A percentile compares a stretch with the other conserved stretches of the same genome.
Conservation (phyloP, 140 eudicot genomes). For the Senecio squalidus region DNA sequence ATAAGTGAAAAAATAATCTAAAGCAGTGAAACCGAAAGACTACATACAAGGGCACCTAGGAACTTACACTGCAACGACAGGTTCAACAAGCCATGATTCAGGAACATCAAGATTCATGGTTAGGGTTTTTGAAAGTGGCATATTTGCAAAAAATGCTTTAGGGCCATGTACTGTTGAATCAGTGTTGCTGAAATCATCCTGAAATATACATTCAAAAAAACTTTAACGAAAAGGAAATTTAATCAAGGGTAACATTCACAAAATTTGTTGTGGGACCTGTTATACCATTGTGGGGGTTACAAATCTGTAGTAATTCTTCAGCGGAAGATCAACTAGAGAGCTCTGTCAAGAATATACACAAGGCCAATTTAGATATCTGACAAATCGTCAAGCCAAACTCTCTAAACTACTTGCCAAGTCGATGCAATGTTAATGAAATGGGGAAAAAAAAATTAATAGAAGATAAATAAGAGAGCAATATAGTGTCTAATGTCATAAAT, state of each 20-base stretch:
- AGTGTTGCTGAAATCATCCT: slow-evolving; percentile 90
- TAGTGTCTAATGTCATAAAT: background rate
- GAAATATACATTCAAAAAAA: slow-evolving; percentile 26
- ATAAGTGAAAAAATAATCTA: background rate
- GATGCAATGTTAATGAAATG: background rate
- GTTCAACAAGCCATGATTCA: slow-evolving; percentile 98
- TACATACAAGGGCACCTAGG: background rate
- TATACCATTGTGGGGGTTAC: slow-evolving; percentile 82
- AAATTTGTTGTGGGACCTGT: background rate
- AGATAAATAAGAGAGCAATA: background rate
- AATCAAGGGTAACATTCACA: background rate
- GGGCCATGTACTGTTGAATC: slow-evolving; percentile 82
- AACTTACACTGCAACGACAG: slow-evolving; percentile 87
- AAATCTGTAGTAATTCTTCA: slow-evolving; percentile 94
- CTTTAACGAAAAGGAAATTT: slow-evolving; percentile 6
- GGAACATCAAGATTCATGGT: slow-evolving; percentile 99
- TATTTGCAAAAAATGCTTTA: slow-evolving; percentile 94
- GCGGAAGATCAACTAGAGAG: slow-evolving; percentile 90
- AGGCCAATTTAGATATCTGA: slow-evolving; percentile 2
- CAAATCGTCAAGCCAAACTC: background rate
- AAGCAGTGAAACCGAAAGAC: slow-evolving; percentile 10
- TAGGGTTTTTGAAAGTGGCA: slow-evolving; percentile 94
- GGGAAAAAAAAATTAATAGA: background rate
- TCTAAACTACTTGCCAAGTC: slow-evolving; percentile 9
- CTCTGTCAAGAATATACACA: slow-evolving; percentile 57